Conservation (phyloP, 306 rosid genomes). For the Cucurbita ficifolia region DNA sequence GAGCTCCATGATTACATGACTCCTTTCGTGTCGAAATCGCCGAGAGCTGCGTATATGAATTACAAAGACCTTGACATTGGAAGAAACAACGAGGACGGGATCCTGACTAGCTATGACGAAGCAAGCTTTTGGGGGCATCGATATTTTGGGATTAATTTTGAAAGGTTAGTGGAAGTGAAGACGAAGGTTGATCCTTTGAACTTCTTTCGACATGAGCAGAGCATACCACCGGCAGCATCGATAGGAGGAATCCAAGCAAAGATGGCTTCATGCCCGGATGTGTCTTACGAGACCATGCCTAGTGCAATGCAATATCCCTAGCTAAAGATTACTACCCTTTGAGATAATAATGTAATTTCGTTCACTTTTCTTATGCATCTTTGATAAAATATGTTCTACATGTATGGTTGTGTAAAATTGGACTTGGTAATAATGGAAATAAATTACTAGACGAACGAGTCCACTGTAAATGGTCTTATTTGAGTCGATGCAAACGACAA, state of each 20-base stretch:
- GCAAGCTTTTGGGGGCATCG: background rate
- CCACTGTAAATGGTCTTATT: too few species aligned
- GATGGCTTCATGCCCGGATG: background rate
- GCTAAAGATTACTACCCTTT: background rate
- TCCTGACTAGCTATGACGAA: background rate
- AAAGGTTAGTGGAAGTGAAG: background rate
- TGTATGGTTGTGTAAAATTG: background rate
- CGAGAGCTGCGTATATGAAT: background rate
- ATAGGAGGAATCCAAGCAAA: background rate
- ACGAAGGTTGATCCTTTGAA: background rate
- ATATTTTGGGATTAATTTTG: background rate
- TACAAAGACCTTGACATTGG: background rate
- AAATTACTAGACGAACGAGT: too few species aligned
- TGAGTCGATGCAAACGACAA: too few species aligned
- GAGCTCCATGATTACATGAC: background rate
- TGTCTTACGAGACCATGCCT: background rate
- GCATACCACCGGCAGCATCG: background rate
- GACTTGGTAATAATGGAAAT: background rate
- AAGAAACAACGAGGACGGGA: background rate
- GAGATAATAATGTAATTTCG: background rate
- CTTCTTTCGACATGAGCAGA: background rate
- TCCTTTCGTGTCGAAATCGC: background rate
- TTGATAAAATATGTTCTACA: background rate
- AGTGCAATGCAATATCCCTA: background rate
- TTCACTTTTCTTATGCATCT: background rate